Base-by-base conservation (phyloP, 73 alveolate genomes). In the Paramecium pentaurelia region DNA sequence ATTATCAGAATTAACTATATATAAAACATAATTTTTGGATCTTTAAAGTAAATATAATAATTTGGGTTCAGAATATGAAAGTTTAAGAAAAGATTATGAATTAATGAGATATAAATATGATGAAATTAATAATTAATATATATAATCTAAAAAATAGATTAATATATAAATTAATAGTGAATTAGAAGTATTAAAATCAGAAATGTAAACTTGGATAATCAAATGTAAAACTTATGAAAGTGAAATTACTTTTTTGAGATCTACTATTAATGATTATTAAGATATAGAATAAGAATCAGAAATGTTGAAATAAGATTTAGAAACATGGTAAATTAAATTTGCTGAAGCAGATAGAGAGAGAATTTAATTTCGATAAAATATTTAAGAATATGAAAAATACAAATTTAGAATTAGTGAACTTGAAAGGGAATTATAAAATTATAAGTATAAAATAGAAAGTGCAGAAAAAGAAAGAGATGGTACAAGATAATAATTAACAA, bases 341-440 rank as follows among this genome's bases (percentile, higher is more conserved):
- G 40, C 28, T 16, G 87, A 73, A 12, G 58, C 60, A 40, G 87
- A 73, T 36, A 32, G 87, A 73, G 87, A 73, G 47, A 73, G 60
- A 8, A 37, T 40, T 16, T n/a, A 73, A 73, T 73, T 73, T 16
- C 28, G 51, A 34, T 27, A 64, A 64, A 64, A 4, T 28, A 30
- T 16, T 11, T 73, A 37, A 34, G 87, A 73, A 14, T 16, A 30
- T 36, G 87, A 73, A 40, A 73, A 73, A 37, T 25, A 37, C 14
- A 73, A 40, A 73, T 37, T 34, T 38, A 73, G 36, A 73, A 37
- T 73, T 10, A 73, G 34, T 16, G 60, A 73, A 73, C 14, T 73
- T 12, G 87, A 73, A 36, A 64, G 84, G 30, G 84, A 64, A 12
- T 28, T 32, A 32, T 20, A 4, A 18, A 32, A 28, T 32, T 64